Evolutionary conservation across 345 rosid genomes (phyloP), one percentile per base, ranked within the genome.

Genomic region (Viola odorata): DNA sequence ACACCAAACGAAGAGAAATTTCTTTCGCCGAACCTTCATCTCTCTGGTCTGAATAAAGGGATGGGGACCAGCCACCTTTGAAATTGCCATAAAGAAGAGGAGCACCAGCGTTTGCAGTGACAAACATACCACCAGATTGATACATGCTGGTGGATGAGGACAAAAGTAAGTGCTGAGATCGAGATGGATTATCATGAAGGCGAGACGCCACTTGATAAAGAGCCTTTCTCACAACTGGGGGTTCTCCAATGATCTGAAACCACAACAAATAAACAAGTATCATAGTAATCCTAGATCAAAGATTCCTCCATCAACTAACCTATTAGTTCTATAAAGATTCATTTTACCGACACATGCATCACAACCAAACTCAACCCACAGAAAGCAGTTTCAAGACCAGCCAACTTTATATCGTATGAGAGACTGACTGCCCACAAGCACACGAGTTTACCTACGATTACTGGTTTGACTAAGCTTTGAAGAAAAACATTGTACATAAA

Each of bases 141-240:
- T 57, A 53, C 45, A 54, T 14, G 54, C 50, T 71, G 64, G 42
- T 14, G 44, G 76, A 67, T 32, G 76, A 55, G 61, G 76, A 62
- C 52, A 72, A 62, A 44, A 72, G 48, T 53, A 72, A 36, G 50
- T 72, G 76, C 65, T 72, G 76, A 15, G 62, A 72, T 13, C 76
- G 60, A n/a, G 76, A 72, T 36, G 76, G 76, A 53, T 72, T 72
- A 45, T 62, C 76, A 47, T 67, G 72, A 62, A 72, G 76, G 13
- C 76, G 72, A 11, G 64, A 15, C 14, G 76, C 71, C 57, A 72
- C 76, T 32, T 72, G 76, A 53, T 56, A 39, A 41, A 72, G 68
- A 10, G 76, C 76, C 68, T 61, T 67, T 53, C 68, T 72, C 15
- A 66, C 76, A 50, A 57, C 45, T 0, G 68, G 50, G 7, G 72